These are phyloP conservation scores for Candida germanica DNA, from an alignment of 805 yeast genomes.

Conservation along the genomic window DNA sequence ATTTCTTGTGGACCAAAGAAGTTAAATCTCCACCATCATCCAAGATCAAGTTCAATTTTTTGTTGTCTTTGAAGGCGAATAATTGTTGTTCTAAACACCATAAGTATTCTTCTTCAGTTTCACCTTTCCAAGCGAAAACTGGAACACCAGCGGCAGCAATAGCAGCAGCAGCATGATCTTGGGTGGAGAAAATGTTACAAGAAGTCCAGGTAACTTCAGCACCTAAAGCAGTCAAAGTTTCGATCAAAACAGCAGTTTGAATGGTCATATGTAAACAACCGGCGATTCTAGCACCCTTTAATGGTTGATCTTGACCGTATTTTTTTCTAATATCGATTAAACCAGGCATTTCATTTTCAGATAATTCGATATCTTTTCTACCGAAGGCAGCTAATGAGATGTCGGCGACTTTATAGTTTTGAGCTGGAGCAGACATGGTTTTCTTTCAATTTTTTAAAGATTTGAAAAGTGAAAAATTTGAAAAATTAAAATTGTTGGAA, in stretches of 20 bases:
- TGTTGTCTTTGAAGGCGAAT: slow-evolving; percentile 93
- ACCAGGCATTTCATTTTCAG: slow-evolving; percentile 99
- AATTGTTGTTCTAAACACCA: slow-evolving; percentile 99
- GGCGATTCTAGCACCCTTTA: slow-evolving; percentile 97
- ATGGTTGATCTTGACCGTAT: slow-evolving; percentile 90
- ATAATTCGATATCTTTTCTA: slow-evolving; percentile 97
- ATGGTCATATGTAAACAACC: slow-evolving; percentile 99
- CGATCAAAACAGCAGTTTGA: slow-evolving; percentile 98
- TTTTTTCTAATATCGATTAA: slow-evolving; percentile 93
- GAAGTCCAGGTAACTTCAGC: slow-evolving; percentile 99
- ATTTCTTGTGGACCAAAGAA: slow-evolving; percentile 91
- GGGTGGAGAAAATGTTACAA: slow-evolving; percentile 98
- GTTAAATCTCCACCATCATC: slow-evolving; percentile 99
- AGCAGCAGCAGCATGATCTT: slow-evolving; percentile 99
- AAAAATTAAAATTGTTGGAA: no score
- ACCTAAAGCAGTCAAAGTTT: slow-evolving; percentile 94
- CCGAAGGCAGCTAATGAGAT: slow-evolving; percentile 99
- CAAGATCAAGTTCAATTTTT: slow-evolving; percentile 92
- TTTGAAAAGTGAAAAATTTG: no score
- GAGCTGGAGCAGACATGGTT: slow-evolving; percentile 40
- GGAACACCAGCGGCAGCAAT: slow-evolving; percentile 99
- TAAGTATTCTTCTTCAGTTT: slow-evolving; percentile 98
- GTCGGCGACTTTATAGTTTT: slow-evolving; percentile 93
- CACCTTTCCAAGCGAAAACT: slow-evolving; percentile 99
- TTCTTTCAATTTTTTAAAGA: slow-evolving; percentile 1